Conservation (phyloP, 495 filamentous ascomycete genomes). For the Daldinia vernicosa region DNA sequence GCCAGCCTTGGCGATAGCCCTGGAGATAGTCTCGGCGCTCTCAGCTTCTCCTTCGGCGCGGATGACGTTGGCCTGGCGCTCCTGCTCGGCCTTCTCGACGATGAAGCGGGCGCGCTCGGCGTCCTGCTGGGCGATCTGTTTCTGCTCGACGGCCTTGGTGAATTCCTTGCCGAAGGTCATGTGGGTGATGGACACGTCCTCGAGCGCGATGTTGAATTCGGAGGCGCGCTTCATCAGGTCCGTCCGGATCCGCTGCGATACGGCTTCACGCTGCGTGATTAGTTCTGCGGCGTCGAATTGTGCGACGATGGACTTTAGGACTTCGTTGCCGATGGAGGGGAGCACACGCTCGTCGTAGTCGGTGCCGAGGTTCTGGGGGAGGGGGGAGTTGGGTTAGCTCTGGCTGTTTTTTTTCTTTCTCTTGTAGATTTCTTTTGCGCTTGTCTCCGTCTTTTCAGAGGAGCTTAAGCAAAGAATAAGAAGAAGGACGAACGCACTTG, state of each 20-base stretch:
- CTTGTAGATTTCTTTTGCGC: neutral
- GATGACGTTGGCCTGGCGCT: conserved; percentile 98
- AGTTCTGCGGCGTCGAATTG: conserved; percentile 99
- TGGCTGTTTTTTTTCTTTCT: neutral
- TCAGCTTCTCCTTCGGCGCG: conserved; percentile 97
- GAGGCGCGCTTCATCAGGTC: conserved; percentile 95
- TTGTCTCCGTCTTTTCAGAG: neutral
- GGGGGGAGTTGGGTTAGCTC: conserved; percentile 32
- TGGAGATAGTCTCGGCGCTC: conserved; percentile 92
- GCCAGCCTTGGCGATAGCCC: conserved; percentile 89
- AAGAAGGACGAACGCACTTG: conserved; percentile 69
- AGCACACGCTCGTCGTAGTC: conserved; percentile 99
- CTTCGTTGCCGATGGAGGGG: conserved; percentile 99
- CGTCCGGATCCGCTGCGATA: conserved; percentile 91
- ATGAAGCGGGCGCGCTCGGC: conserved; percentile 97
- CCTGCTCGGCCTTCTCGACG: conserved; percentile 98
- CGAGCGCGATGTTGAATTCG: conserved; percentile 99
- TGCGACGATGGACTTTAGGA: conserved; percentile 98
- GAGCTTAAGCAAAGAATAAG: conserved; percentile 1
- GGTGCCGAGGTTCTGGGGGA: conserved; percentile 80
- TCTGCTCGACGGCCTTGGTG: conserved; percentile 98
- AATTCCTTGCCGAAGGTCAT: conserved; percentile 99
- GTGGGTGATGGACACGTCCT: conserved; percentile 99
- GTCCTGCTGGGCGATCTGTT: conserved; percentile 99
- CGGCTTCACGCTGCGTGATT: conserved; percentile 98